A percentile compares a stretch with the other conserved stretches of the same genome.
phyloP scores from a whole-genome alignment of 805 yeast species.

The Candida ortonii region DNA sequence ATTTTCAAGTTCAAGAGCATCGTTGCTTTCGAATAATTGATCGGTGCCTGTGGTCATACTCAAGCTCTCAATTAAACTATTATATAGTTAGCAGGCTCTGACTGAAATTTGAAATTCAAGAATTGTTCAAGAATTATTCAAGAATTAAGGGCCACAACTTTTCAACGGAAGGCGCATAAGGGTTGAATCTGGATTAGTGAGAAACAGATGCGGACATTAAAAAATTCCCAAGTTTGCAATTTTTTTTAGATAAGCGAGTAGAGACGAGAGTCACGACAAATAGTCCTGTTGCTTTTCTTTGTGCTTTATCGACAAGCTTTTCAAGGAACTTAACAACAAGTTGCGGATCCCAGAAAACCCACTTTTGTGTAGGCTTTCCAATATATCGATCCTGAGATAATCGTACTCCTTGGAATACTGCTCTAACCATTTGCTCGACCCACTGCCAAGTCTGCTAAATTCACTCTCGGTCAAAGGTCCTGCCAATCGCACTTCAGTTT shows the following conservation, averaged over 20 bases:
- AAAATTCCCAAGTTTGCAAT: too few relatives aligned
- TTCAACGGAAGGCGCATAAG: too few relatives aligned
- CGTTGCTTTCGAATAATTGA: too few relatives aligned
- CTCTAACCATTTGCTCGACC: conserved; percentile 25
- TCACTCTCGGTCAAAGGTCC: conserved; percentile 52
- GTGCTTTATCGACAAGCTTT: conserved; percentile 38
- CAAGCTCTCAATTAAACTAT: too few relatives aligned
- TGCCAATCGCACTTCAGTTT: conserved; percentile 39
- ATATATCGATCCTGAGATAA: conserved; percentile 43
- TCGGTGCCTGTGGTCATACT: too few relatives aligned
- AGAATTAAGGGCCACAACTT: too few relatives aligned
- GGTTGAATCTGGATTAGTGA: too few relatives aligned
- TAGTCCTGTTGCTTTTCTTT: conserved; percentile 2
- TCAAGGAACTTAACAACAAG: conserved; percentile 52
- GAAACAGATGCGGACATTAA: too few relatives aligned
- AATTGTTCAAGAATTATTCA: too few relatives aligned
- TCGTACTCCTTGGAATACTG: conserved; percentile 33
- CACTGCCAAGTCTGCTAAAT: conserved; percentile 30
- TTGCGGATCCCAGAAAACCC: conserved; percentile 51
- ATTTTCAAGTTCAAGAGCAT: too few relatives aligned
- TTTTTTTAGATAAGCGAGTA: not conserved
- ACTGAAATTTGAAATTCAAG: too few relatives aligned
- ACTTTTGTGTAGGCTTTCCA: conserved; percentile 37
- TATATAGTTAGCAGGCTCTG: too few relatives aligned
- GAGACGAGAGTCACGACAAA: not conserved